phyloP scores from a whole-genome alignment of 345 rosid species.

The Camelina laxa region DNA sequence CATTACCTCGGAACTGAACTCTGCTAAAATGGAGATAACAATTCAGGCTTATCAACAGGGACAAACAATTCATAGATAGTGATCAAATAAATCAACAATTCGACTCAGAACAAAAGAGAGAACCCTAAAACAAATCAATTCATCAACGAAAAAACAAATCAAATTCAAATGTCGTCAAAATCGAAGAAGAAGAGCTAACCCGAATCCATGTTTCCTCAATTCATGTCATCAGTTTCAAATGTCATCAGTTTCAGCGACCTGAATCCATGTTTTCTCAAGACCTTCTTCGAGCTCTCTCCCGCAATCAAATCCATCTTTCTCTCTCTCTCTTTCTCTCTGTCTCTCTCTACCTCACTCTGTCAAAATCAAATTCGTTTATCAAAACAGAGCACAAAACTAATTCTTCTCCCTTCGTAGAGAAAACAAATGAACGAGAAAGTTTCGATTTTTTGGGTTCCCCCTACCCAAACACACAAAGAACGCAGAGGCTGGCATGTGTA shows the following conservation, averaged over 20 bases:
- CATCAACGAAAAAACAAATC: constrained; percentile 11
- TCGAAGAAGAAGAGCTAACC: constrained; percentile 42
- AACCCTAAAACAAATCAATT: neutral
- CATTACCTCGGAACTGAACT: constrained; percentile 85
- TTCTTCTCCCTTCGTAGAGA: constrained; percentile 32
- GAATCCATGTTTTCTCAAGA: constrained; percentile 69
- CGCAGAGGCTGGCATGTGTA: no score
- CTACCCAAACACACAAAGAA: no score
- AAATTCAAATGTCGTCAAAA: constrained; percentile 1
- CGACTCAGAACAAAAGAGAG: neutral
- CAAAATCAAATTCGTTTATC: constrained; percentile 31
- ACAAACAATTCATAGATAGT: constrained; percentile 79
- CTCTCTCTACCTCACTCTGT: constrained; percentile 30
- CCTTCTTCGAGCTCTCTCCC: constrained; percentile 61
- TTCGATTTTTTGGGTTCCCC: no score
- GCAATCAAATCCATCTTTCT: constrained; percentile 68
- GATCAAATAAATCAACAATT: constrained; percentile 12
- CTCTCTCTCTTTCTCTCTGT: constrained; percentile 40
- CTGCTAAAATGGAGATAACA: constrained; percentile 82
- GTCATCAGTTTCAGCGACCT: constrained; percentile 80
- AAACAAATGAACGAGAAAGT: no score
- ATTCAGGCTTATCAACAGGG: constrained; percentile 75
- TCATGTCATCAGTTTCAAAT: no score
- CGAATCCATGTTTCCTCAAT: no score
- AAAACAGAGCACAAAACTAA: constrained; percentile 23